Evolutionary conservation across 208 protist genomes (phyloP), one percentile per base, ranked within the genome.

Genomic region (Wallacemonas sp.): DNA sequence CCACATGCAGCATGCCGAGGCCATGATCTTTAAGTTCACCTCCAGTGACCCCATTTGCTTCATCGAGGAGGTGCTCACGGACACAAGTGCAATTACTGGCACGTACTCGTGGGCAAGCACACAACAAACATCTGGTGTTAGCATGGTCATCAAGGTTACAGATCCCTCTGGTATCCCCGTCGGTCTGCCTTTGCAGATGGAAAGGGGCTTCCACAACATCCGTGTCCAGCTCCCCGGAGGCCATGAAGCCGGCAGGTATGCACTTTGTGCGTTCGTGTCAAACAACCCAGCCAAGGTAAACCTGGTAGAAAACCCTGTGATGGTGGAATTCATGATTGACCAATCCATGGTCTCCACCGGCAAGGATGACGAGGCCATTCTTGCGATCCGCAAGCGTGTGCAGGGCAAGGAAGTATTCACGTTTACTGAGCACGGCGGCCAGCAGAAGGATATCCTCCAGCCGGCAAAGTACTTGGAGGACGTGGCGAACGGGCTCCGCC

Each of bases 361-460:
- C 10, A 13, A 48, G 38, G 55, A 61, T 30, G 65, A 71, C 3
- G 60, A 60, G 32, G 54, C 50, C n/a, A 33, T 41, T 15, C n/a
- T 46, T 13, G 63, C 71, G 21, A 24, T 81, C 0, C 81, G 77
- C 1, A 45, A 76, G 42, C 69, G 78, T 13, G 69, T 91, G 5
- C 57, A 85, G 13, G 81, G 75, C 1, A 66, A 84, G 68, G 76
- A 92, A 26, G 81, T 94, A 13, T 87, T 88, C 41, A 77, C 68
- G 4, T 92, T 79, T 45, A 79, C 75, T 17, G 85, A 92, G 38
- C 66, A 66, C 17, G 81, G 79, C 22, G 85, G 85, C 0, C 63
- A 92, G 66, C 27, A 72, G 57, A 91, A 90, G 71, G 76, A 79
- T 29, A 78, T 79, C 27, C 52, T 94, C 29, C 75, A 76, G 39